Base-by-base conservation (phyloP, 306 rosid species). In the Acacia crassicarpa region DNA sequence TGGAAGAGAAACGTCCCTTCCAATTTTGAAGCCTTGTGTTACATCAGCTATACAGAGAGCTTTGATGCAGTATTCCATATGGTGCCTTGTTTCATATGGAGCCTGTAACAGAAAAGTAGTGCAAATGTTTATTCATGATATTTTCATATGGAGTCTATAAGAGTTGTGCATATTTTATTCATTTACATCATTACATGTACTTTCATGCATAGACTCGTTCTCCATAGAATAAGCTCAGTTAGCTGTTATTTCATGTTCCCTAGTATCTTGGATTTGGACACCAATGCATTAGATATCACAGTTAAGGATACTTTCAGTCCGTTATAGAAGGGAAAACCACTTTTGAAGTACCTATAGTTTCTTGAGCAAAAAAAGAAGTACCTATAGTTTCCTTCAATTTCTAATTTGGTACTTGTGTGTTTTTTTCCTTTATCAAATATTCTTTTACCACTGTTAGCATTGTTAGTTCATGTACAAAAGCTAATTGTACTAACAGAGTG, bases 41-140 rank as follows among this genome's bases (percentile, higher is more conserved):
- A 93, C 97, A 86, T 95, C 97, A 38, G 98, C 92, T 84, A 91
- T 95, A 89, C 99, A 95, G 54, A 95, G 93, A 59, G 97, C 98
- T 85, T 93, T 95, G 75, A 93, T 88, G 90, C 97, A 93, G 87
- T 82, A 91, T 78, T 95, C 99, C 99, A 95, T 93, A 66, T 95
- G 99, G 90, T 93, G 99, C 88, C 98, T 93, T 74, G 97, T 91
- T 84, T 93, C 98, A 25, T 95, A 95, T 33, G 99, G 97, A 83
- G 99, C 98, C 99, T 93, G 82, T 49, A 84, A 75, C 22, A 85
- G 13, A 79, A 33, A 75, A 73, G 41, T 49, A 35, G 32, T 74
- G 73, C 72, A 49, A 5, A 30, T 63, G 51, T 63, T 58, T 35
- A 83, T 49, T 41, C 12, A 53, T 75, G n/a, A 41, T 32, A 30